A percentile compares a stretch with the other conserved stretches of the same genome.
phyloP scores from a whole-genome alignment of 2,329 filamentous ascomycete genomes.

The Calcarisporium arbuscula region DNA sequence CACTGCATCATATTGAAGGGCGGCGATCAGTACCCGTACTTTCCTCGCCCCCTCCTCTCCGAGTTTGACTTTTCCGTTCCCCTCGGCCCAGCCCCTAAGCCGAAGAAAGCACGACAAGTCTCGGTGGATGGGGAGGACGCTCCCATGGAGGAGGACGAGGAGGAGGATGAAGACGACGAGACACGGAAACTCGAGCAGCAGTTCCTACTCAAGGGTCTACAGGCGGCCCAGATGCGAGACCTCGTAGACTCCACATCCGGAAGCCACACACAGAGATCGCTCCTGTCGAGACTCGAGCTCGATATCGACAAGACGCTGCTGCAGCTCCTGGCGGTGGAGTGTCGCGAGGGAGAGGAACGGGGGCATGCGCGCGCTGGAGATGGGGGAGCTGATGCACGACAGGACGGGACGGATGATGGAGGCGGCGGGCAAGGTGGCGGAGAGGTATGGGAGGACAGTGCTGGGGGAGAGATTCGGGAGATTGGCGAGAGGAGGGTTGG shows the following conservation, averaged over 20 bases:
- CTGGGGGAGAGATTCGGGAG: slow-evolving; percentile 83
- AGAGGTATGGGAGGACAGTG: slow-evolving; percentile 72
- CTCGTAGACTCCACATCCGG: slow-evolving; percentile 59
- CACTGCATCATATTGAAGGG: slow-evolving; percentile 99
- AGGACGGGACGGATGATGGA: slow-evolving; percentile 83
- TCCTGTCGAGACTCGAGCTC: slow-evolving; percentile 66
- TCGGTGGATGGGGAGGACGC: slow-evolving; percentile 19
- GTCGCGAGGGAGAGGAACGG: slow-evolving; percentile 86
- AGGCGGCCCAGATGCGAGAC: slow-evolving; percentile 70
- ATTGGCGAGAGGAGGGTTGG: slow-evolving; percentile 65
- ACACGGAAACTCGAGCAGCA: slow-evolving; percentile 67
- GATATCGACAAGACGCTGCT: slow-evolving; percentile 87
- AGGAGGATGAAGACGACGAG: slow-evolving; percentile 34
- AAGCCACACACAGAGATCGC: slow-evolving; percentile 53
- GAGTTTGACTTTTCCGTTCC: slow-evolving; percentile 93
- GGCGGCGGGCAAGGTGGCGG: slow-evolving; percentile 82
- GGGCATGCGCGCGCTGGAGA: slow-evolving; percentile 90
- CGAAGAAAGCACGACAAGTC: slow-evolving; percentile 20
- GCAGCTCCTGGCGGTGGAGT: slow-evolving; percentile 84
- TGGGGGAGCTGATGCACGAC: slow-evolving; percentile 82
- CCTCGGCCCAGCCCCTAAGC: slow-evolving; percentile 48
- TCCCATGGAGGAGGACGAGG: slow-evolving; percentile 9
- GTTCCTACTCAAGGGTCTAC: slow-evolving; percentile 68
- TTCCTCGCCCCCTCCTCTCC: slow-evolving; percentile 78
- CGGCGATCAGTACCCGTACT: slow-evolving; percentile 87